Evolutionary conservation across 2,329 filamentous ascomycete species (phyloP).

Genomic region (Mycogone perniciosa): DNA sequence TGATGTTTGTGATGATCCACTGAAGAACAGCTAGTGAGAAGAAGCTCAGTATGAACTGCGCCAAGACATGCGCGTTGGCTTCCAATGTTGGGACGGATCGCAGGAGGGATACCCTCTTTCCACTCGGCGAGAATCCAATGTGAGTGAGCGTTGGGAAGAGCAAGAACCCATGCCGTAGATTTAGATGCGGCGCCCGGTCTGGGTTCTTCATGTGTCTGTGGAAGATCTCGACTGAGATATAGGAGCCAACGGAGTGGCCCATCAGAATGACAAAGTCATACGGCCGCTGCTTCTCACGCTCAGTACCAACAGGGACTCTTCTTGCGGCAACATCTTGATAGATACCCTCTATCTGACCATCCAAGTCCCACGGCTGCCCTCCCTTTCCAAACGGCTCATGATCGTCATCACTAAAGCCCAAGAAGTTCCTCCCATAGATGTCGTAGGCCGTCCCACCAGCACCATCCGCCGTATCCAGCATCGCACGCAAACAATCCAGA

Average conservation of each 20-base stretch:
- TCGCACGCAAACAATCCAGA: conserved; percentile 48
- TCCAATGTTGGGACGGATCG: conserved; percentile 37
- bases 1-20: conserved; percentile 36
- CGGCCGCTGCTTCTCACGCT: conserved; percentile 25
- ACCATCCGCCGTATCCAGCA: conserved; percentile 41
- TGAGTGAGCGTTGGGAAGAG: conserved; percentile 72
- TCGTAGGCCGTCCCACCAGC: conserved; percentile 36
- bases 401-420: conserved; percentile 52
- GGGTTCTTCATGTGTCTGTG: conserved; percentile 44
- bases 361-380: conserved; percentile 44
- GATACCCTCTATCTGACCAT: conserved; percentile 45
- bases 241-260: conserved; percentile 69
- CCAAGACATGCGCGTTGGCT: conserved; percentile 32
- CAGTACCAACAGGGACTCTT: conserved; percentile 16
- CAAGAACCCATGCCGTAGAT: conserved; percentile 50
- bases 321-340: conserved; percentile 32
- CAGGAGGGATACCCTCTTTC: conserved; percentile 39
- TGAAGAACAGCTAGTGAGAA: conserved; percentile 34
- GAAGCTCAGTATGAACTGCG: conserved; percentile 37
- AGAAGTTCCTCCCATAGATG: conserved; percentile 51
- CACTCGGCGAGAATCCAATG: conserved; percentile 57
- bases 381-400: conserved; percentile 38
- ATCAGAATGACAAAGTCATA: conserved; percentile 59
- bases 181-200: conserved; percentile 29
- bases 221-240: conserved; percentile 64